Evolutionary conservation across 257 asterid species (phyloP), one percentile per base, ranked within the genome.

Genomic region (Plantago ovata): DNA sequence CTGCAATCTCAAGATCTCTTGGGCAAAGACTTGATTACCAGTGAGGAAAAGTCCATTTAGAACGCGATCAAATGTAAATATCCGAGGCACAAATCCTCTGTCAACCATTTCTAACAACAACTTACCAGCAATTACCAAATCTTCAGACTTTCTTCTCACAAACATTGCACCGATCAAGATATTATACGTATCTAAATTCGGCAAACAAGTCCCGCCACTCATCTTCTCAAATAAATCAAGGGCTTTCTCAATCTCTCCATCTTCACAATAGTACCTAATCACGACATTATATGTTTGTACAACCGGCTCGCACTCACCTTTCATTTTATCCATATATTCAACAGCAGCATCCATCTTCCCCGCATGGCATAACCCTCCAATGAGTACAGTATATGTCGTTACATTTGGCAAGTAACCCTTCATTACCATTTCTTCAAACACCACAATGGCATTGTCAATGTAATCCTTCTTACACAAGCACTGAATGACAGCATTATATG

Each of bases 111-210:
- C 95, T 18, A 78, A 49, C 77, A 92, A 69, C 77, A 92, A 70
- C 68, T 80, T 86, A 63, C 97, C 98, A 21, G 95, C 97, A 57
- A 82, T 63, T 64, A 80, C 64, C 74, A 92, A 43, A 60, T 92
- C 97, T 18, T 82, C 87, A 0, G 95, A 64, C 70, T 81, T 86
- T 69, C 82, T 88, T 75, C 97, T 62, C 50, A 68, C 86, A 73
- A 86, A 92, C 98, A 92, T 84, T 42, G 95, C 78, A 42, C 79
- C 73, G 39, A 88, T 86, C 91, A 92, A 71, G 23, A 92, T 63
- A 58, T 92, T 92, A 66, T 88, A 92, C 3, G 95, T 88, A 67
- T 92, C 98, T 80, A 88, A 70, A 75, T 76, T 85, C 19, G 98
- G 95, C 77, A 88, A 65, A 64, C 91, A 86, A 36, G 63, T 63